Evolutionary conservation across 805 yeast species (phyloP), one percentile per base, ranked within the genome.

Genomic region (Deakozyma indianensis): DNA sequence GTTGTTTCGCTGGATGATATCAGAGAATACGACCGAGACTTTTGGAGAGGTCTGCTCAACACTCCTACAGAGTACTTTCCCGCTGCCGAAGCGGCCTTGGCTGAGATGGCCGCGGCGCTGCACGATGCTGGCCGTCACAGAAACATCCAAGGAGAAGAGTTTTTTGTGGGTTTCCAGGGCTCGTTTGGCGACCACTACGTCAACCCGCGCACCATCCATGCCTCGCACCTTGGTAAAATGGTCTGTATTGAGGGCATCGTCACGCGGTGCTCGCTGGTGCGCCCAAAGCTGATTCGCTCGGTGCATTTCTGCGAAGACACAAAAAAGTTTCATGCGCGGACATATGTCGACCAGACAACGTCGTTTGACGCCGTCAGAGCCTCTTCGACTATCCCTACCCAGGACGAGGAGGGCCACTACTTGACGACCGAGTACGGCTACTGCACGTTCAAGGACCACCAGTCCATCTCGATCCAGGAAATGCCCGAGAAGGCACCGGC

Each of bases 401-500:
- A 85, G 56, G 98, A 92, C 58, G 74, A 83, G 16, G 92, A 86
- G 42, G 96, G 96, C 4, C 80, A 88, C 64, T 85, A 84, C 54
- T 67, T 92, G 52, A 71, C 76, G 18, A 88, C 96, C 0, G 97
- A 92, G 61, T 92, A 85, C 57, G 98, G 98, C 1, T 83, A 79
- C 58, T 80, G 88, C 4, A 86, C 94, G 23, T 92, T 85, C 61
- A 73, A 90, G 55, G 98, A 92, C 64, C 96, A 90, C 61, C 98
- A 92, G 65, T 82, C 86, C 35, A 74, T 92, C 29, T 77, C 96
- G 0, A 81, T 92, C 29, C 98, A 92, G 63, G 98, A 92, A 66
- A 84, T 92, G 85, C 97, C 98, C 1, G 97, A 92, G 66, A 72
- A 80, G 51, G 96, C 97, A 1, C 98, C 97, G 15, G 94, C 97